A percentile compares a stretch with the other conserved stretches of the same genome.
These are phyloP conservation scores for Malus sylvestris DNA, from an alignment of 306 rosid genomes.

Conservation along the genomic window DNA sequence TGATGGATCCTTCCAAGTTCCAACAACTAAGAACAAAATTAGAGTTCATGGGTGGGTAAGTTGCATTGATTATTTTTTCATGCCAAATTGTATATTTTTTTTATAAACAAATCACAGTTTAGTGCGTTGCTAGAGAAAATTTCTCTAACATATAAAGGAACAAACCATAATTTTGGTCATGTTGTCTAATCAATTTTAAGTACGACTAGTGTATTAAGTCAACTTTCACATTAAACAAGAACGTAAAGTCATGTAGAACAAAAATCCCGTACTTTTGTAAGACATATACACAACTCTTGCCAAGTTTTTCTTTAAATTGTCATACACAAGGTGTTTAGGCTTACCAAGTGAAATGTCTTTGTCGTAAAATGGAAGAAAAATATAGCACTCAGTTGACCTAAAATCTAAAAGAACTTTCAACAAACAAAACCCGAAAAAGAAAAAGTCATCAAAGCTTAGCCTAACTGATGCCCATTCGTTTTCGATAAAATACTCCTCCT, in stretches of 20 bases:
- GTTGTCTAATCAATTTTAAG: background rate
- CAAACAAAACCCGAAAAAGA: background rate
- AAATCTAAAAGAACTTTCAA: background rate
- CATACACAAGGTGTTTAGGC: background rate
- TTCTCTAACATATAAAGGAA: background rate
- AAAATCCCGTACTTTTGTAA: too few relatives aligned
- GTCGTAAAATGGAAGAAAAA: background rate
- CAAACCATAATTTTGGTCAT: background rate
- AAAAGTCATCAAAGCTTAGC: background rate
- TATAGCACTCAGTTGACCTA: slow-evolving; percentile 17
- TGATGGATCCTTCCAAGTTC: background rate
- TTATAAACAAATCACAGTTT: too few relatives aligned
- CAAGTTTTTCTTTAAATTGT: too few relatives aligned
- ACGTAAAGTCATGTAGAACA: too few relatives aligned
- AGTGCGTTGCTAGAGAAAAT: too few relatives aligned
- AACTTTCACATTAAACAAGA: background rate
- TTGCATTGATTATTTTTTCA: background rate
- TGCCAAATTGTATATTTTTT: background rate
- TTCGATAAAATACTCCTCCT: background rate
- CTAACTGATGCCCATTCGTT: background rate
- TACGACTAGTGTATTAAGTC: background rate
- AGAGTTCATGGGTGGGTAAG: background rate
- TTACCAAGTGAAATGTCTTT: background rate
- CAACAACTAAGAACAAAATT: background rate
- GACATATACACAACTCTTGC: too few relatives aligned